These are phyloP conservation scores for Saksenaea oblongispora DNA, from an alignment of 371 early-diverging fungal species.

Conservation along the genomic window DNA sequence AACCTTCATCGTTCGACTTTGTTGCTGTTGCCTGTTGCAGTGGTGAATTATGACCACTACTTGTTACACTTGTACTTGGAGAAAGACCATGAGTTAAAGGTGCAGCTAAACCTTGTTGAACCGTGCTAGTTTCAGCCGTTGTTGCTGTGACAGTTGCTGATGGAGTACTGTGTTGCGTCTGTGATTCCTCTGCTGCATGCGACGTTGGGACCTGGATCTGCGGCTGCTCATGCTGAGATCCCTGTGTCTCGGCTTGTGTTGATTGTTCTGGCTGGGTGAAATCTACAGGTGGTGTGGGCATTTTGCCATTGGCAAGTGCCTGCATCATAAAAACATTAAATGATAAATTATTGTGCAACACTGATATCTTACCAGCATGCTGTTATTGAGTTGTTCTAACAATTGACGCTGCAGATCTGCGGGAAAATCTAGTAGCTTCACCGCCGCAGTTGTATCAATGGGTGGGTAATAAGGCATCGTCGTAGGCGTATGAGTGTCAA, in stretches of 20 bases:
- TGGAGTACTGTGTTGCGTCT: background rate
- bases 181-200: background rate
- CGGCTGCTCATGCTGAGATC: constrained; percentile 7
- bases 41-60: background rate
- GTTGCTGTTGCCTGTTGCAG: background rate
- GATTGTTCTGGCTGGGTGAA: background rate
- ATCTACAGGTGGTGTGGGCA: constrained; percentile 21
- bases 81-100: background rate
- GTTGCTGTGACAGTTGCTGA: background rate
- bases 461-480: constrained; percentile 28
- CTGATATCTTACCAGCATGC: background rate
- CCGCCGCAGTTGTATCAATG: constrained; percentile 32
- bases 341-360: background rate
- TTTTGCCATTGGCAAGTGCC: constrained; percentile 24
- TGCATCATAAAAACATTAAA: background rate
- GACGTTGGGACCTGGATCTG: background rate
- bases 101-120: background rate
- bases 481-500: background rate
- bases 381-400: constrained; percentile 46
- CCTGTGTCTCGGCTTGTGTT: background rate
- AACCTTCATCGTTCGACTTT: background rate
- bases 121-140: background rate
- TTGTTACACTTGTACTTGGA: background rate
- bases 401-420: constrained; percentile 46
- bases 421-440: constrained; percentile 43